Evolutionary conservation across 2,329 filamentous ascomycete species (phyloP).

Genomic region (Fusarium incarnatum): DNA sequence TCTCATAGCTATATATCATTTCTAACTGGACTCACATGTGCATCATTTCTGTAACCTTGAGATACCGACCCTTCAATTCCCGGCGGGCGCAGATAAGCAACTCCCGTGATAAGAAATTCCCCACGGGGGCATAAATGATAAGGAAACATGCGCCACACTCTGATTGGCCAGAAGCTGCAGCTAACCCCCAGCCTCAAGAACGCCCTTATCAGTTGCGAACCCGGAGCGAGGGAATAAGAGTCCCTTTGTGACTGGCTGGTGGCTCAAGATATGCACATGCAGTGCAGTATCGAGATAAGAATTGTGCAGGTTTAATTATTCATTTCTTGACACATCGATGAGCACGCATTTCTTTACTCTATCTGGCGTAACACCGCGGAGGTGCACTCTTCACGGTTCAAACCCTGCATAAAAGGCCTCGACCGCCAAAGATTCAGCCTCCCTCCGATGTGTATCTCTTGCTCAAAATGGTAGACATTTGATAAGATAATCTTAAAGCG

Average conservation of each 20-base stretch:
- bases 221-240: slow-evolving; percentile 5
- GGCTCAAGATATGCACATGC: neutral
- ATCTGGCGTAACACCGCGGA: slow-evolving; percentile 12
- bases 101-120: slow-evolving; percentile 12
- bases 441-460: neutral
- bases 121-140: neutral
- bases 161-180: slow-evolving; percentile 6
- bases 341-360: neutral
- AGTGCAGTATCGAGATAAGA: slow-evolving; percentile 23
- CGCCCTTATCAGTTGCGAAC: slow-evolving; percentile 19
- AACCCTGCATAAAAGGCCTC: neutral
- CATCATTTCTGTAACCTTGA: slow-evolving; percentile 1
- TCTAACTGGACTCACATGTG: neutral
- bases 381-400: neutral
- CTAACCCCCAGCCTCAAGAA: slow-evolving; percentile 2
- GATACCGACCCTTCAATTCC: slow-evolving; percentile 14
- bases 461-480: rapidly evolving
- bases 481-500: neutral
- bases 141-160: neutral
- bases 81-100: slow-evolving; percentile 31
- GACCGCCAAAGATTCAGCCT: slow-evolving; percentile 2
- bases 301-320: slow-evolving; percentile 12
- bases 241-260: slow-evolving; percentile 17
- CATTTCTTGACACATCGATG: slow-evolving; percentile 31
- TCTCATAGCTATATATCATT: slow-evolving; percentile 3